Percentiles rank a stretch among this genome's conserved stretches.
These are phyloP conservation scores for Neurospora sp. DNA, from an alignment of 2,329 filamentous ascomycete species.

Conservation along the genomic window DNA sequence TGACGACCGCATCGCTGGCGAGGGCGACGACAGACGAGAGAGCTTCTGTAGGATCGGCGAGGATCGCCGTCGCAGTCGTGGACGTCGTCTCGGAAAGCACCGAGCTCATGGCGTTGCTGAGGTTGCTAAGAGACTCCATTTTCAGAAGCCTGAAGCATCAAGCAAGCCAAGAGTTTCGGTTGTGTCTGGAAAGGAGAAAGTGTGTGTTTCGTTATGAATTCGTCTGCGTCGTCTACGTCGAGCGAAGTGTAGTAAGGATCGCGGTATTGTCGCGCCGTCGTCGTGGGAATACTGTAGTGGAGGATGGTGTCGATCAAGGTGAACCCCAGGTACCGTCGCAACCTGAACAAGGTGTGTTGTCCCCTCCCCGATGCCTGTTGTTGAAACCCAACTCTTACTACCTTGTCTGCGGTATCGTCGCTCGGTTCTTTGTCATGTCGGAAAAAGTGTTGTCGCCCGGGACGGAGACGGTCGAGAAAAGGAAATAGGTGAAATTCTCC, in stretches of 20 bases:
- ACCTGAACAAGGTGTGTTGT: neutral
- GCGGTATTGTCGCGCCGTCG: neutral
- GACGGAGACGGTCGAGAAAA: neutral
- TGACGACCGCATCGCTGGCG: conserved; percentile 18
- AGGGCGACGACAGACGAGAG: conserved; percentile 31
- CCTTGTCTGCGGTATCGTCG: neutral
- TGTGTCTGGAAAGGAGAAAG: neutral
- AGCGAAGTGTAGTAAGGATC: neutral
- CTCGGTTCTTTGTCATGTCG: neutral
- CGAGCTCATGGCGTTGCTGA: conserved; percentile 7
- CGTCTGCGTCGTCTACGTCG: neutral
- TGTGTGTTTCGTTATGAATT: neutral
- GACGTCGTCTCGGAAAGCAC: conserved; percentile 18
- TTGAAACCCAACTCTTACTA: neutral
- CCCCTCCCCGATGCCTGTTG: neutral
- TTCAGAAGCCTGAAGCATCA: neutral
- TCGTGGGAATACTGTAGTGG: neutral
- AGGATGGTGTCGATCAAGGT: neutral
- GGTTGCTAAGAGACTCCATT: neutral
- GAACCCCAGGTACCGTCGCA: neutral
- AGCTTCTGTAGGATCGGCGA: conserved; percentile 11
- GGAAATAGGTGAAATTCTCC: neutral
- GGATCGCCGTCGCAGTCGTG: conserved; percentile 20
- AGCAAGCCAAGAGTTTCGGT: neutral
- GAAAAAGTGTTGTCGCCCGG: neutral